Evolutionary conservation across 2,329 filamentous ascomycete species (phyloP).

Genomic region (Corynespora cassiicola): DNA sequence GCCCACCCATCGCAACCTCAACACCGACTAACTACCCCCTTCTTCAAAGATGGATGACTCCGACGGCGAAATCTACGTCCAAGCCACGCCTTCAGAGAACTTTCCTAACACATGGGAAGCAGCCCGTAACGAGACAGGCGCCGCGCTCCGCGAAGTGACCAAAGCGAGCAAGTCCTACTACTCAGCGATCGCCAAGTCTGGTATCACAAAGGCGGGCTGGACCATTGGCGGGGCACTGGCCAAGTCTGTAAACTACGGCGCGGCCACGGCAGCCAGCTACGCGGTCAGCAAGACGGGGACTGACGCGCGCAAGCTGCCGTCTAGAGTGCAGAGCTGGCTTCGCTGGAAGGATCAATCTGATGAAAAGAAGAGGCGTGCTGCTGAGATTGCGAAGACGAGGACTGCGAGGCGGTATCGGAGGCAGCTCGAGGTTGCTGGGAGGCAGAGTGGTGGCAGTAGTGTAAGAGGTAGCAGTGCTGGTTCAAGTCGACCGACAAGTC

Average conservation of each 20-base stretch:
- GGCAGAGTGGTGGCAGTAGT: neutral
- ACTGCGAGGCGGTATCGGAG: neutral
- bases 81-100: conserved; percentile 10
- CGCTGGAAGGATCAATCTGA: conserved; percentile 11
- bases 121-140: conserved; percentile 14
- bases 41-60: too few species aligned
- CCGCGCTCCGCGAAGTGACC: conserved; percentile 13
- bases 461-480: too few species aligned
- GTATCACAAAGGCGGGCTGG: conserved; percentile 17
- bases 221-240: conserved; percentile 18
- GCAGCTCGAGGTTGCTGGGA: neutral
- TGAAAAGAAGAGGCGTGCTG: conserved; percentile 5
- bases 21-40: too few species aligned
- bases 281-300: conserved; percentile 6
- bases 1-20: too few species aligned
- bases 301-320: conserved; percentile 7
- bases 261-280: conserved; percentile 1
- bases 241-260: conserved; percentile 10
- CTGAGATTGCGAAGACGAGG: conserved; percentile 6
- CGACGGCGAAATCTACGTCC: too few species aligned
- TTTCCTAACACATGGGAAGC: conserved; percentile 25
- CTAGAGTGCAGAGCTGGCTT: conserved; percentile 11
- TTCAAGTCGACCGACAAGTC: too few species aligned
- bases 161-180: conserved; percentile 16
- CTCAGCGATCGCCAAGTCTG: conserved; percentile 10